Conservation (phyloP, 306 rosid species). For the Heteromeles arbutifolia region DNA sequence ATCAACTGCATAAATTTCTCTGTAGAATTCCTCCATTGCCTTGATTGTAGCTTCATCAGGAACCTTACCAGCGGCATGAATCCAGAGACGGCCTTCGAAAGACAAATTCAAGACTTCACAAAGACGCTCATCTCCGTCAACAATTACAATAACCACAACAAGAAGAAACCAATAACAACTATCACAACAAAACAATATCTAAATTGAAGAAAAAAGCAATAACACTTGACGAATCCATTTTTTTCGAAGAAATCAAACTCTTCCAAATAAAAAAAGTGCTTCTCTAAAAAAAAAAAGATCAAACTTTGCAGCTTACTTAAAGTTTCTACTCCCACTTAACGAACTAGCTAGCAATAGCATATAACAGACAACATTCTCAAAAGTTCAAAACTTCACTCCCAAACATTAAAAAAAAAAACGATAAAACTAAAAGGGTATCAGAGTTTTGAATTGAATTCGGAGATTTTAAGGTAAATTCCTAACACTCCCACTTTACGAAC, state of each 20-base stretch:
- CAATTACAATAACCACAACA: not conserved
- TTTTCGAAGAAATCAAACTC: not conserved
- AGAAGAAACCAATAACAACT: not conserved
- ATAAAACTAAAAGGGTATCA: not conserved
- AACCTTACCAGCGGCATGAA: constrained; percentile 94
- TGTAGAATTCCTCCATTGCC: constrained; percentile 85
- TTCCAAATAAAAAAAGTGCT: not conserved
- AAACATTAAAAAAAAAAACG: not conserved
- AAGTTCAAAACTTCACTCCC: not conserved
- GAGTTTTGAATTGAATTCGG: not conserved
- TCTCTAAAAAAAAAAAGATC: not conserved
- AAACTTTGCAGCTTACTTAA: not conserved
- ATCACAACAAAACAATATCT: not conserved
- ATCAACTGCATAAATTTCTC: constrained; percentile 71
- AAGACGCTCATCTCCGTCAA: not conserved
- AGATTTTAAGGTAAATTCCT: not conserved
- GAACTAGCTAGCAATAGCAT: not conserved
- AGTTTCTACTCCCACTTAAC: not conserved
- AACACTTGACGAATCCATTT: not conserved
- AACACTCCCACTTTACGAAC: not conserved
- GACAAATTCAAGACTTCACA: constrained; percentile 12
- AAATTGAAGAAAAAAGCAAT: not conserved
- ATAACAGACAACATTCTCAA: not conserved
- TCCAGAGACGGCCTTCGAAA: constrained; percentile 85
- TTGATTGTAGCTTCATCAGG: constrained; percentile 82